Evolutionary conservation across 1,284 basidiomycete species (phyloP), one percentile per base, ranked within the genome.

Genomic region (Puccinia horiana): DNA sequence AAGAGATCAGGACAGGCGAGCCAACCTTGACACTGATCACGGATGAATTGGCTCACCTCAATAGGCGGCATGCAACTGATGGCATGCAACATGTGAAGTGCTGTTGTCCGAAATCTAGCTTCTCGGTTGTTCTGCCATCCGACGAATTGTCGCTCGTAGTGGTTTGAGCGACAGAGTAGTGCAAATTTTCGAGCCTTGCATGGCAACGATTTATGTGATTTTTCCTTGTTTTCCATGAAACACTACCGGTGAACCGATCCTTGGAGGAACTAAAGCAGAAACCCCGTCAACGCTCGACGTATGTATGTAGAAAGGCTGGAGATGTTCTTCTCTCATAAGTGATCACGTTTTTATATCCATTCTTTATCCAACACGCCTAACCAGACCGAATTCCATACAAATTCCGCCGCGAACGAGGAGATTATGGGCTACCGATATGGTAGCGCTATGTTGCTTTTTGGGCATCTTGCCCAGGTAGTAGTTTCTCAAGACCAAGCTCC

Each of bases 401-500:
- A 35, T 35, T 61, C 9, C 26, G 6, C 58, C 18, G 4, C 11
- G 35, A 61, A 69, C 3, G 37, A 32, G 40, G 69, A 9, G 29
- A 54, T n/a, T 23, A 73, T 37, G 47, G 20, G 32, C 29, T 73
- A 14, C 32, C 70, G 70, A 11, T 52, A 49, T 73, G 35, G 70
- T 52, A 37, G 32, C 20, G 54, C 23, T 35, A 72, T 49, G 20
- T 49, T 40, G 70, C 37, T 23, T 44, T 58, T 75, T 20, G 54
- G 73, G 73, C 73, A 26, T 29, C 54, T 75, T 37, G 32, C 54
- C 35, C 73, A 58, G 32, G 29, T 23, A 35, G 73, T 54, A 2
- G n/a, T 56, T 56, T 75, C 73, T 75, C 73, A 75, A 61, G 11
- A 23, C 8, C 73, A 56, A 40, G 54, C 52, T n/a, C 32, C 49